Conservation (phyloP, 2,329 filamentous ascomycete genomes). For the Leptographium lundbergii region DNA sequence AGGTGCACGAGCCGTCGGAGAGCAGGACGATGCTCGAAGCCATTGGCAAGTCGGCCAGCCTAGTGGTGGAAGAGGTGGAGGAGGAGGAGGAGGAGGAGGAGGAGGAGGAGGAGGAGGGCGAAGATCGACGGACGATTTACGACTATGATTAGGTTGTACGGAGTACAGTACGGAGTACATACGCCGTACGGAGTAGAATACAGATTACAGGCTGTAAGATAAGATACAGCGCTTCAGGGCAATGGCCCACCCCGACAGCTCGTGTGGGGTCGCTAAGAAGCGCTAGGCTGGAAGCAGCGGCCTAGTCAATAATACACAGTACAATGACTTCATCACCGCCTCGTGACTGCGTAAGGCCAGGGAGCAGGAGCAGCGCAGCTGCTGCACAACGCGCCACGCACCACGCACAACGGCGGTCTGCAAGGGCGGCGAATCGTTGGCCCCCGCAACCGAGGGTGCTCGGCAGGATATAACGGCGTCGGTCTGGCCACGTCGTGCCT, state of each 20-base stretch:
- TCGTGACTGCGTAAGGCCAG: not conserved
- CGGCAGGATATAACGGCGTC: not conserved
- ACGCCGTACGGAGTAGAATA: no score
- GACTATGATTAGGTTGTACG: not conserved
- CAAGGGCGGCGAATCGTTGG: not conserved
- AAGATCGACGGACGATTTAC: not conserved
- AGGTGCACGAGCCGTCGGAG: slow-evolving; percentile 60
- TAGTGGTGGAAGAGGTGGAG: slow-evolving; percentile 63
- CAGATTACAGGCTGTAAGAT: not conserved
- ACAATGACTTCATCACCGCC: not conserved
- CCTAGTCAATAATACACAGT: slow-evolving; percentile 3
- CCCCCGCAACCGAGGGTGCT: not conserved
- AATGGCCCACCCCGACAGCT: no score
- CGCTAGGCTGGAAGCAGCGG: slow-evolving; percentile 3
- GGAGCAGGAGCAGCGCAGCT: not conserved
- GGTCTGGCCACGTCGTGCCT: not conserved
- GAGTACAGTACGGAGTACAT: no score
- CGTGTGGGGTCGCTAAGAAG: not conserved
- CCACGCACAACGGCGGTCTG: not conserved
- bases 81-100: slow-evolving; percentile 7
- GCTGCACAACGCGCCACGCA: not conserved
- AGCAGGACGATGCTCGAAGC: slow-evolving; percentile 55
- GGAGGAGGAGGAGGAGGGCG: slow-evolving; percentile 2
- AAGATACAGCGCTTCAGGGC: not conserved
- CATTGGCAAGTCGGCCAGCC: slow-evolving; percentile 72